Evolutionary conservation across 1,139 yeast species (phyloP).

Genomic region (Saccharomyces hybrid): DNA sequence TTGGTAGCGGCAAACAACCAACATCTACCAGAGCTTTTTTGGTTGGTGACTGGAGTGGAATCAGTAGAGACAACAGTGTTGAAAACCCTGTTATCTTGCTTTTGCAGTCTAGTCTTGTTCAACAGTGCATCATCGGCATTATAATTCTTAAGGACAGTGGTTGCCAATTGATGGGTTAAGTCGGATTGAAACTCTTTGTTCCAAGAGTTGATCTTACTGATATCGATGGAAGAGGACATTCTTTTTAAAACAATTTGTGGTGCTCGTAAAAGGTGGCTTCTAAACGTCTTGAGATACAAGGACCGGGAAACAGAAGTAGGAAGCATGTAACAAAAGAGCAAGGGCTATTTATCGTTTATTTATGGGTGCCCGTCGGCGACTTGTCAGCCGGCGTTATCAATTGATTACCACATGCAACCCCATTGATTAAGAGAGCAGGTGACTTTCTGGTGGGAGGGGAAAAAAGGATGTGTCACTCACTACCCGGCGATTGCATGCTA

Average conservation of each 20-base stretch:
- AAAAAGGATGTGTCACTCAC: neutral
- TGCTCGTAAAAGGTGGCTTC: neutral
- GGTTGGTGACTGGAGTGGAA: slow-evolving; percentile 68
- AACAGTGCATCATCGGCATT: slow-evolving; percentile 33
- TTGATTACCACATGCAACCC: neutral
- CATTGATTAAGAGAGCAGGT: neutral
- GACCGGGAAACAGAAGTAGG: neutral
- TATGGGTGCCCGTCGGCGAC: neutral
- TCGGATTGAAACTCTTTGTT: slow-evolving; percentile 30
- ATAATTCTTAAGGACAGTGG: slow-evolving; percentile 35
- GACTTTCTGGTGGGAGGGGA: neutral
- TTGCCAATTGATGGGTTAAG: slow-evolving; percentile 33
- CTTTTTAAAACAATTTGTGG: neutral
- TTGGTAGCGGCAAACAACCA: slow-evolving; percentile 85
- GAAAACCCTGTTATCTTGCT: slow-evolving; percentile 37
- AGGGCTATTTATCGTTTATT: neutral
- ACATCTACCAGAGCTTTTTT: slow-evolving; percentile 70
- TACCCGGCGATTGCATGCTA: neutral
- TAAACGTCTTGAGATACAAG: neutral
- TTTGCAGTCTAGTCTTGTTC: slow-evolving; percentile 26
- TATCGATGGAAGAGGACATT: slow-evolving; percentile 19
- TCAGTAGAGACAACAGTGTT: slow-evolving; percentile 54
- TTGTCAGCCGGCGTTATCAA: neutral
- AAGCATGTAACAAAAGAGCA: neutral
- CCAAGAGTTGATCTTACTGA: slow-evolving; percentile 31